Base-by-base conservation (phyloP, 2,329 filamentous ascomycete species). In the Diatrype stigma region DNA sequence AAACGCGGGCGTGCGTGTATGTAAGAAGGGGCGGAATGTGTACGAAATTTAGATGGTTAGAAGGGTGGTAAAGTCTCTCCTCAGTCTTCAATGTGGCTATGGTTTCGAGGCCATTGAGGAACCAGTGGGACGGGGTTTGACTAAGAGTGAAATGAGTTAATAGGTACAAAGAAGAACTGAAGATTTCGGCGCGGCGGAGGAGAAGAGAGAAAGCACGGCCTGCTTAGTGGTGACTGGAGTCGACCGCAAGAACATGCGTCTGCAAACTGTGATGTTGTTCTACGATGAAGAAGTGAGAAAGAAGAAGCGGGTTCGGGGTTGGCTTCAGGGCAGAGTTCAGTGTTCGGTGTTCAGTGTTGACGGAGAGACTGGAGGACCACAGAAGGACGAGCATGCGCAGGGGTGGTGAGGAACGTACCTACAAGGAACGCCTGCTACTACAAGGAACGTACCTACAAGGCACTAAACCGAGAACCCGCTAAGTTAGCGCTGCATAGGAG, bases 1-100 rank as follows among this genome's bases (percentile, higher is more conserved):
- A 21, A 44, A 44, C 14, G n/a, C 21, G 38, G 19, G 38, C 21
- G 12, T 23, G 16, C 12, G 3, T 44, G 12, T 26, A 16, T 37
- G 14, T 37, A 37, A 17, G n/a, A 37, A 5, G 30, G 12, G 6
- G 40, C 50, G 57, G 51, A 58, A 55, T 50, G 55, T 60, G 49
- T 46, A 34, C 57, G 53, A 49, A 58, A 58, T 60, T 56, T 57
- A 59, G 59, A 61, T 58, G 44, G 35, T 56, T 57, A 59, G 59
- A 61, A 58, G 44, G 35, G 52, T 45, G 53, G 51, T 28, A 23
- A 22, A 51, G 34, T 37, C 34, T 45, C 47, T 52, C 48, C 55
- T 48, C 55, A 40, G 48, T 51, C 55, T 55, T 51, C 34, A 48
- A 49, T 55, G 58, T 54, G 56, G 59, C 57, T 62, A 65, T 53